Conservation (phyloP, 768 basidiomycete species). For the Psilocybe azurescens region DNA sequence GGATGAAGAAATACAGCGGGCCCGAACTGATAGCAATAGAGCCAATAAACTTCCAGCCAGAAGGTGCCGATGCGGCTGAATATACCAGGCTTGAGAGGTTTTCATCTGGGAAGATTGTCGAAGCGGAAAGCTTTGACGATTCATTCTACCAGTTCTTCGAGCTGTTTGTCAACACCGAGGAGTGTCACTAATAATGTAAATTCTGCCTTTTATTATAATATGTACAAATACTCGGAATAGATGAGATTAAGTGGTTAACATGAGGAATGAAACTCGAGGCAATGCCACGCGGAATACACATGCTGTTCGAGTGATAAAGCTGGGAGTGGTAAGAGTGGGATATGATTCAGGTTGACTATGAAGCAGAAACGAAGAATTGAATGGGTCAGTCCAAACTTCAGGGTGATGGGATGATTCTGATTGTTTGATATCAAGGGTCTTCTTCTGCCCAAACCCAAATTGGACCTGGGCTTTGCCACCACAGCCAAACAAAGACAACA, state of each 20-base stretch:
- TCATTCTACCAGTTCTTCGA: conserved; percentile 17
- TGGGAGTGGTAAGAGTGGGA: not conserved
- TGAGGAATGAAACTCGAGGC: not conserved
- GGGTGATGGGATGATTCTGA: conserved; percentile 18
- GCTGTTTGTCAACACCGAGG: conserved; percentile 21
- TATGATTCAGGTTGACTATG: not conserved
- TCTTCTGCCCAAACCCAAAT: conserved; percentile 57
- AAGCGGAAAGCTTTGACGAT: not conserved
- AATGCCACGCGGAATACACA: conserved; percentile 17
- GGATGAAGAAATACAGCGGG: not conserved
- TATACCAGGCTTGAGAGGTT: not conserved
- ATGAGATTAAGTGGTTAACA: not conserved
- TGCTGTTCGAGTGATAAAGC: not conserved
- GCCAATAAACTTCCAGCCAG: not conserved
- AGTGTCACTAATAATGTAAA: too few species aligned
- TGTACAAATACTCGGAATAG: too few species aligned
- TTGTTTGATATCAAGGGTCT: conserved; percentile 32
- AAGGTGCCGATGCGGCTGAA: not conserved
- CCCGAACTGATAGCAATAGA: not conserved
- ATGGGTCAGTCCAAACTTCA: conserved; percentile 33
- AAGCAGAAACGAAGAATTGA: conserved; percentile 26
- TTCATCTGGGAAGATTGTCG: not conserved
- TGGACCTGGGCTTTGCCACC: conserved; percentile 44
- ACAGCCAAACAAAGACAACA: conserved; percentile 53
- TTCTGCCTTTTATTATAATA: too few species aligned